A percentile compares a stretch with the other conserved stretches of the same genome.
Evolutionary conservation across 305 asterid species (phyloP).

Genomic region (Fraxinus paxiana): DNA sequence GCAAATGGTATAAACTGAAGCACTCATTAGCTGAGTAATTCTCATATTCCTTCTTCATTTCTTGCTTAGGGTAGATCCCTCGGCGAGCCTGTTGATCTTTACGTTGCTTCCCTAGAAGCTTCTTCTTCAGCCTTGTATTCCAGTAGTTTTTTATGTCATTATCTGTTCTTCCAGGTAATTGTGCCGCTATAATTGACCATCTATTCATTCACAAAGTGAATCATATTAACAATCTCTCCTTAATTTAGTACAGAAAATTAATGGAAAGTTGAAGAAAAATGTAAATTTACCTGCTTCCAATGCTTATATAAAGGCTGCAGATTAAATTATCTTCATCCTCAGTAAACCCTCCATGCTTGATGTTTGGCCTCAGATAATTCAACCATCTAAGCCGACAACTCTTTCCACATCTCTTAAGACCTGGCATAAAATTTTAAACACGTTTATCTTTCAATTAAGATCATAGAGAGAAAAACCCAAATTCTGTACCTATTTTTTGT

Average conservation of each 20-base stretch:
- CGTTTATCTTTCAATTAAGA: not conserved
- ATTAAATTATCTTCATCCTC: constrained; percentile 68
- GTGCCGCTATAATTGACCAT: constrained; percentile 81
- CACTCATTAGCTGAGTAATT: constrained; percentile 11
- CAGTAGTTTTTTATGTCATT: constrained; percentile 78
- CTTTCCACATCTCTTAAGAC: constrained; percentile 78
- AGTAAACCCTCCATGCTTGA: constrained; percentile 72
- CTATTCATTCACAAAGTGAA: constrained; percentile 25
- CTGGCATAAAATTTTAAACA: constrained; percentile 25
- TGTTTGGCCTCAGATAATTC: constrained; percentile 72
- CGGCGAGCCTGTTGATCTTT: constrained; percentile 28
- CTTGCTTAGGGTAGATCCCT: constrained; percentile 23
- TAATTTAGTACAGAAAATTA: not conserved
- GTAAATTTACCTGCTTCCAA: constrained; percentile 59
- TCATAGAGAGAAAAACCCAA: not conserved
- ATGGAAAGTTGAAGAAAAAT: not conserved
- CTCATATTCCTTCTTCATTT: constrained; percentile 19
- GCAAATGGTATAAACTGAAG: constrained; percentile 23
- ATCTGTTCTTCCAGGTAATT: constrained; percentile 73
- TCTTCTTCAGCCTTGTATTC: constrained; percentile 74
- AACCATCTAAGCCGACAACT: constrained; percentile 79
- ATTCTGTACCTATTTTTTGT: constrained; percentile 51
- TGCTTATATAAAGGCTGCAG: constrained; percentile 55
- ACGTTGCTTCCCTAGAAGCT: constrained; percentile 47
- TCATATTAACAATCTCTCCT: not conserved